Conservation (phyloP, 2,329 filamentous ascomycete species). For the Aspergillus jensenii region DNA sequence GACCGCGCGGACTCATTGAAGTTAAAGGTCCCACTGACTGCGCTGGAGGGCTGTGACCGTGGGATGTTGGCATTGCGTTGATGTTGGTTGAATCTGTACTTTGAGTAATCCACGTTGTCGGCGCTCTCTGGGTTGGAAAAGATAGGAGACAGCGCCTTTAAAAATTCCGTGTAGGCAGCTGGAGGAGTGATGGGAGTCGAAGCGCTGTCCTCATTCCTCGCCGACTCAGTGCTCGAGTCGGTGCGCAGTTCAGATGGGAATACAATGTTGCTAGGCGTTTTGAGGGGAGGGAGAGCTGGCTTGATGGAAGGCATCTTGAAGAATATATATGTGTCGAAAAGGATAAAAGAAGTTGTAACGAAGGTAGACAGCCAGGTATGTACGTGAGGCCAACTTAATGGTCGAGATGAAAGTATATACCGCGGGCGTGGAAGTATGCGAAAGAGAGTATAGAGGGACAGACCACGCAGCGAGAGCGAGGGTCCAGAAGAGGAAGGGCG, state of each 20-base stretch:
- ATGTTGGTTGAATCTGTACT: conserved; percentile 32
- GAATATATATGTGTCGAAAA: background rate
- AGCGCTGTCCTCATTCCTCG: conserved; percentile 57
- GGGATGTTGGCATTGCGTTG: conserved; percentile 29
- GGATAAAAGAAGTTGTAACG: background rate
- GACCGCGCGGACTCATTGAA: conserved; percentile 56
- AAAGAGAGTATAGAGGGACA: conserved; percentile 6
- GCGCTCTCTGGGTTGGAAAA: conserved; percentile 63
- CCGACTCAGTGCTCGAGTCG: conserved; percentile 54
- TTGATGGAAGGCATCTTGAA: conserved; percentile 32
- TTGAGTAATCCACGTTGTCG: conserved; percentile 52
- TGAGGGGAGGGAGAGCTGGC: conserved; percentile 41
- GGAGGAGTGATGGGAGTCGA: conserved; percentile 91
- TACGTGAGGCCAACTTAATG: background rate
- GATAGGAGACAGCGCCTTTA: conserved; percentile 73
- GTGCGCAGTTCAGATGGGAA: conserved; percentile 59
- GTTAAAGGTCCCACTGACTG: conserved; percentile 45
- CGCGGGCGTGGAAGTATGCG: conserved; percentile 12
- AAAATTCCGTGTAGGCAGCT: conserved; percentile 85
- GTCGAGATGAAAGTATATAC: background rate
- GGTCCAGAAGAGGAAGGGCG: background rate
- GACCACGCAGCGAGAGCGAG: background rate
- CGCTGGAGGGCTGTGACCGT: conserved; percentile 41
- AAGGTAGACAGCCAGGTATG: background rate
- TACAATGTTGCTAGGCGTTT: conserved; percentile 44